Evolutionary conservation across 495 filamentous ascomycete genomes (phyloP).

Genomic region (Penicillium tannophilum): DNA sequence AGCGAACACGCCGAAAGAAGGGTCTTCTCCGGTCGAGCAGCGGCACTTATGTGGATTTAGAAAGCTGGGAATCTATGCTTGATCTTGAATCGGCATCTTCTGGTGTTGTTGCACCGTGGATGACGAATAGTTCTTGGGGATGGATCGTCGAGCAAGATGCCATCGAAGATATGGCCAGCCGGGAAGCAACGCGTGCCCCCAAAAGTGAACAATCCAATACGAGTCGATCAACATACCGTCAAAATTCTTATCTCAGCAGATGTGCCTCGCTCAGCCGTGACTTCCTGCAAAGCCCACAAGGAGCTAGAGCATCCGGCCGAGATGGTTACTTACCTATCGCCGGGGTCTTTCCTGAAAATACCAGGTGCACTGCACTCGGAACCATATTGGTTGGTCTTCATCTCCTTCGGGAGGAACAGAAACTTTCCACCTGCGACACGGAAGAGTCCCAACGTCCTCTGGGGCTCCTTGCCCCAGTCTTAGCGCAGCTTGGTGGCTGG

Average conservation of each 20-base stretch:
- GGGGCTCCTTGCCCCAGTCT: slow-evolving; percentile 63
- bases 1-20: slow-evolving; percentile 49
- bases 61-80: slow-evolving; percentile 66
- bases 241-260: slow-evolving; percentile 46
- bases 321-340: slow-evolving; percentile 67
- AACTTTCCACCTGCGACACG: slow-evolving; percentile 67
- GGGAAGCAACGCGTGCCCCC: slow-evolving; percentile 23
- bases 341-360: slow-evolving; percentile 49
- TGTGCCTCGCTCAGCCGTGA: slow-evolving; percentile 50
- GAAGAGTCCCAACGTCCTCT: slow-evolving; percentile 54
- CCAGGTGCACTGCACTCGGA: slow-evolving; percentile 61
- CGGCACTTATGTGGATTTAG: slow-evolving; percentile 55
- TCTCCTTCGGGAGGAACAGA: slow-evolving; percentile 83
- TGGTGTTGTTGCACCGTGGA: slow-evolving; percentile 63
- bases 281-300: slow-evolving; percentile 60
- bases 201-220: slow-evolving; percentile 27
- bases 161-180: slow-evolving; percentile 38
- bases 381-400: slow-evolving; percentile 79
- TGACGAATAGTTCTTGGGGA: slow-evolving; percentile 66
- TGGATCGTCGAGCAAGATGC: slow-evolving; percentile 68
- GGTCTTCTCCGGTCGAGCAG: slow-evolving; percentile 61
- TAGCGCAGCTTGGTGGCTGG: slow-evolving; percentile 83
- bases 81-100: slow-evolving; percentile 57
- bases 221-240: slow-evolving; percentile 45
- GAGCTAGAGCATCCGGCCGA: slow-evolving; percentile 50